These are phyloP conservation scores for Neonectria magnoliae DNA, from an alignment of 2,329 filamentous ascomycete species.

Conservation along the genomic window DNA sequence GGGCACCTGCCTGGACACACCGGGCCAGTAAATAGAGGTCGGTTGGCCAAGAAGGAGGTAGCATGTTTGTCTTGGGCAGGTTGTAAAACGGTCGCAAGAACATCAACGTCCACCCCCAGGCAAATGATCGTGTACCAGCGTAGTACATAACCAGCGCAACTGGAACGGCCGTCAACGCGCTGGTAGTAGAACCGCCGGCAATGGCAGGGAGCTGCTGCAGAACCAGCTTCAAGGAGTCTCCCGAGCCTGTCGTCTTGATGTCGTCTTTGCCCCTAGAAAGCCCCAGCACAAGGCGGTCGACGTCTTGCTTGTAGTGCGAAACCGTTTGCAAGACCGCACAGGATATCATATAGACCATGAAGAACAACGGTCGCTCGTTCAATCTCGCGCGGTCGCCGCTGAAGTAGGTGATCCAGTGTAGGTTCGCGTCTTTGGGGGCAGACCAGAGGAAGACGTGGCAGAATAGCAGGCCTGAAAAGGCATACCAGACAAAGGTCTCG, in stretches of 20 bases:
- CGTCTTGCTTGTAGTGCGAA: constrained; percentile 76
- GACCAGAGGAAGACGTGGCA: constrained; percentile 84
- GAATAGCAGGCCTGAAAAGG: constrained; percentile 81
- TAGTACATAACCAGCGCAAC: constrained; percentile 69
- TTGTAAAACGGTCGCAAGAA: constrained; percentile 79
- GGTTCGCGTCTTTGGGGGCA: constrained; percentile 64
- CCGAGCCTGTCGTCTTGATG: constrained; percentile 37
- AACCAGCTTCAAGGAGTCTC: constrained; percentile 49
- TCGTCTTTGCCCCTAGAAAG: constrained; percentile 41
- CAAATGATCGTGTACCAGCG: constrained; percentile 66
- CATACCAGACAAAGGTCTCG: constrained; percentile 80
- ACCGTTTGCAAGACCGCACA: constrained; percentile 76
- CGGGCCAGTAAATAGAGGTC: constrained; percentile 65
- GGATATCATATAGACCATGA: constrained; percentile 75
- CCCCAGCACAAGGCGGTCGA: constrained; percentile 69
- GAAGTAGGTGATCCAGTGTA: constrained; percentile 78
- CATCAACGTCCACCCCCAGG: constrained; percentile 76
- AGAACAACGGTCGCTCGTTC: constrained; percentile 87
- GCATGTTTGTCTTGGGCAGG: constrained; percentile 76
- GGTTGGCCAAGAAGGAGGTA: constrained; percentile 67
- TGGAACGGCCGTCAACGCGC: constrained; percentile 53
- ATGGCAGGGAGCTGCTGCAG: constrained; percentile 52
- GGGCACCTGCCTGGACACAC: constrained; percentile 68
- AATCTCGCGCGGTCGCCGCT: constrained; percentile 77
- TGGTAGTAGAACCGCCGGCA: constrained; percentile 51